Base-by-base conservation (phyloP, 495 filamentous ascomycete species). In the Aspergillus affinis region DNA sequence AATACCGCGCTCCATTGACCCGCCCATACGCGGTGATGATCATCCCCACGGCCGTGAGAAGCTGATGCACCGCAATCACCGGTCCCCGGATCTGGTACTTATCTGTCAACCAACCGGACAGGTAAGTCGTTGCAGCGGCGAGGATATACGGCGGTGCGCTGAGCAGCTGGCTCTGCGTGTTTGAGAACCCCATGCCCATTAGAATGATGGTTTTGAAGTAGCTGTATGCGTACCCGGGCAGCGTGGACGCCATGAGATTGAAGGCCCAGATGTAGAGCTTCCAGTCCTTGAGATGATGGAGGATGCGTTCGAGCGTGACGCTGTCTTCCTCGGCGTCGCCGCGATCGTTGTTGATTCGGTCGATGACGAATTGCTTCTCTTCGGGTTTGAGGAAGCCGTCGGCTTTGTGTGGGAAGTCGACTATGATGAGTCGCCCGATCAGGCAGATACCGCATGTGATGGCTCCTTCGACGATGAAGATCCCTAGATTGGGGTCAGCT, bases 161-260 rank as follows among this genome's bases (percentile, higher is more conserved):
- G n/a, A 63, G 51, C 3, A 63, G 61, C 32, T 63, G 61, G 15
- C 46, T 48, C 19, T 63, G 19, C 0, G 20, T 59, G 12, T 51
- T 48, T 1, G 50, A 55, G 48, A 54, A 63, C 8, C 61, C 61
- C 61, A 63, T 63, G 10, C 61, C 56, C 2, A 27, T 59, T 19
- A 63, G 26, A 30, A 59, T 59, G 23, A 63, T 59, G 5, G 56
- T 63, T 6, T 56, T 59, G 56, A 63, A 63, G 45, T 63, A 63
- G 51, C 61, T 63, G 20, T 55, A 63, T 10, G 61, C 61, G 46
- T 63, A 63, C n/a, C 61, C 61, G 1, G 56, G 61, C n/a, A 63
- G 51, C 18, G 61, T 63, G 7, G 61, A 63, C 4, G 56, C 61
- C 61, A 63, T 63, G 56, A 63, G 61, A 53, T 63, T 63, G 32